Evolutionary conservation across 1,284 basidiomycete species (phyloP).

Genomic region (Cryptococcus sp.): DNA sequence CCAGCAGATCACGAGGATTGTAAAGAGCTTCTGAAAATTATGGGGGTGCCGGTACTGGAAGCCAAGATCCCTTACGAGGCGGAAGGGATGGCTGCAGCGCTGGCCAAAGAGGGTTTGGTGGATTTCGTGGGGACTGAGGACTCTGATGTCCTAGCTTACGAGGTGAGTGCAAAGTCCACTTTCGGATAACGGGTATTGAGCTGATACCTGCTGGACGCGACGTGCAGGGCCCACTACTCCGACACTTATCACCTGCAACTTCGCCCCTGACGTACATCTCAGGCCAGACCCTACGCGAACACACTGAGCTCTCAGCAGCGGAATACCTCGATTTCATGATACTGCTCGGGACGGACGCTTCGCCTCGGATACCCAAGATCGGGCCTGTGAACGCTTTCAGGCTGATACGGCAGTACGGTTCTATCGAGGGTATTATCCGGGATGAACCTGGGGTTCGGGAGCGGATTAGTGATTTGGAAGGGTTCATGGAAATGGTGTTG

Average conservation of each 20-base stretch:
- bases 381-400: slow-evolving; percentile 73
- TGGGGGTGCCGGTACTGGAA: slow-evolving; percentile 75
- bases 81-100: slow-evolving; percentile 74
- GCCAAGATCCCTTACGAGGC: slow-evolving; percentile 71
- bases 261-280: slow-evolving; percentile 66
- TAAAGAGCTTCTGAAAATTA: slow-evolving; percentile 60
- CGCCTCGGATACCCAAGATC: slow-evolving; percentile 73
- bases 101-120: slow-evolving; percentile 70
- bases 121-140: slow-evolving; percentile 88
- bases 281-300: slow-evolving; percentile 63
- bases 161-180: slow-evolving; percentile 27
- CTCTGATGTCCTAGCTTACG: slow-evolving; percentile 57
- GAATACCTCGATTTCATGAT: slow-evolving; percentile 78
- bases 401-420: slow-evolving; percentile 67
- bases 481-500: slow-evolving; percentile 42
- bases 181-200: not conserved
- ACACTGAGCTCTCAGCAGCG: slow-evolving; percentile 57
- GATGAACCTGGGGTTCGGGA: slow-evolving; percentile 32
- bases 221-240: slow-evolving; percentile 68
- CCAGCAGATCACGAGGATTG: slow-evolving; percentile 40
- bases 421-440: slow-evolving; percentile 71
- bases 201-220: not conserved
- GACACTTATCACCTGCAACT: slow-evolving; percentile 65
- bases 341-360: slow-evolving; percentile 85
- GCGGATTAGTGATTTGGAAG: slow-evolving; percentile 24